A percentile compares a stretch with the other conserved stretches of the same genome.
phyloP scores from a whole-genome alignment of 306 rosid species.

The Crotalaria pallida region DNA sequence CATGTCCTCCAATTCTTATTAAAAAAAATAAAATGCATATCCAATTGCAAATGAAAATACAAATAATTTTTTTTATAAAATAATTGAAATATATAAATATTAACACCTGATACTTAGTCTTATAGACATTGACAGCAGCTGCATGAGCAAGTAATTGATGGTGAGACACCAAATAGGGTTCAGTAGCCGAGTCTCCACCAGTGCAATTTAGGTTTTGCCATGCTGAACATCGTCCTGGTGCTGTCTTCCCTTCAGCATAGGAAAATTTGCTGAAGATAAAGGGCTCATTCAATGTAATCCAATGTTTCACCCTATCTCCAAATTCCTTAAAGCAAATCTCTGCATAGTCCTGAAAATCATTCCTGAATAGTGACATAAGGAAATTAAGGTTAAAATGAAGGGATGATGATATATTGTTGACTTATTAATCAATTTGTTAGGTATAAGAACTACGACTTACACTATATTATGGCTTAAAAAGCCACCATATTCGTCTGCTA shows the following conservation, averaged over 20 bases:
- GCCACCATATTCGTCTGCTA: conserved; percentile 50
- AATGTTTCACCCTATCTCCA: conserved; percentile 30
- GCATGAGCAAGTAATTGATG: conserved; percentile 41
- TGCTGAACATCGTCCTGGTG: conserved; percentile 36
- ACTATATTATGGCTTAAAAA: conserved; percentile 35
- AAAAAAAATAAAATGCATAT: too few relatives aligned
- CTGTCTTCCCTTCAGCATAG: neutral
- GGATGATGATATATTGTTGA: neutral
- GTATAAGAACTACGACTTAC: conserved; percentile 24
- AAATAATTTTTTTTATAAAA: too few relatives aligned
- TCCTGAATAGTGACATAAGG: neutral
- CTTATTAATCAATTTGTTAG: neutral
- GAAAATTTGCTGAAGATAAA: neutral
- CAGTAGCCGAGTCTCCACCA: conserved; percentile 47
- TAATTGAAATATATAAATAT: too few relatives aligned
- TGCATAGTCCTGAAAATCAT: conserved; percentile 27
- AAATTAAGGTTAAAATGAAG: neutral
- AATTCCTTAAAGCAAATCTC: conserved; percentile 31
- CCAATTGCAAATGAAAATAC: neutral
- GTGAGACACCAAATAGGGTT: conserved; percentile 55
- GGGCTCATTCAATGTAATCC: conserved; percentile 34
- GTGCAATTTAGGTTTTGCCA: conserved; percentile 38
- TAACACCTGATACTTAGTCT: conserved; percentile 37
- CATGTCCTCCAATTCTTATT: too few relatives aligned
- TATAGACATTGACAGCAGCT: conserved; percentile 35